Base-by-base conservation (phyloP, 1,284 basidiomycete genomes). In the Ustilago esculenta region DNA sequence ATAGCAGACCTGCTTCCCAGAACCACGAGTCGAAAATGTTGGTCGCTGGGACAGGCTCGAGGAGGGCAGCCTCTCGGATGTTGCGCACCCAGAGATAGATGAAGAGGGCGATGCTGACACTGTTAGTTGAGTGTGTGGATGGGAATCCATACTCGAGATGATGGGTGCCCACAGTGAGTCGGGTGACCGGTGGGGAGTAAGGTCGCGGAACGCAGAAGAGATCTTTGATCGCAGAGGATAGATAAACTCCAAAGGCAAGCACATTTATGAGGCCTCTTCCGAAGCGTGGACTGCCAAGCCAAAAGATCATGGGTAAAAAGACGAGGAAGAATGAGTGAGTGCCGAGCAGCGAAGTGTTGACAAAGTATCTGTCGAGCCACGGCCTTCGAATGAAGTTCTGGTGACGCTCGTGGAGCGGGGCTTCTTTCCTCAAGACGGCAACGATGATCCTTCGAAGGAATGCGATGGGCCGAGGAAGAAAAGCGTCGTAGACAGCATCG, bases 241-340 rank as follows among this genome's bases (percentile, higher is more conserved):
- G 81, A 83, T 92, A 97, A 27, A 92, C 92, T 7, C 93, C 93
- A 5, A 90, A 84, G 0, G 90, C 90, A 6, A 94, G 86, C 3
- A 91, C 87, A 33, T 90, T 84, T 3, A 81, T 76, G 5, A 81
- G 46, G 2, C 73, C 73, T 14, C 88, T 82, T 4, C 89, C 92
- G 40, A 88, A 84, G 43, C 89, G 86, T 1, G 85, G 84, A 63
- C 88, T 87, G 1, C 92, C 92, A 74, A 95, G 92, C 86, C 94
- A 97, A 81, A 90, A 95, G 55, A 92, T 85, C 4, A 90, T 85
- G 0, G 95, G 94, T 1, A 98, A 84, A 70, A 91, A 87, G 23
- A 89, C 88, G 87, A 95, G 91, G 85, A 98, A 98, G 84, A 95
- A 97, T 0, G 92, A 94, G 79, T 97, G 94, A 0, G 93, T 83